These are phyloP conservation scores for Circinella minor DNA, from an alignment of 371 early-diverging fungal species.

Conservation along the genomic window DNA sequence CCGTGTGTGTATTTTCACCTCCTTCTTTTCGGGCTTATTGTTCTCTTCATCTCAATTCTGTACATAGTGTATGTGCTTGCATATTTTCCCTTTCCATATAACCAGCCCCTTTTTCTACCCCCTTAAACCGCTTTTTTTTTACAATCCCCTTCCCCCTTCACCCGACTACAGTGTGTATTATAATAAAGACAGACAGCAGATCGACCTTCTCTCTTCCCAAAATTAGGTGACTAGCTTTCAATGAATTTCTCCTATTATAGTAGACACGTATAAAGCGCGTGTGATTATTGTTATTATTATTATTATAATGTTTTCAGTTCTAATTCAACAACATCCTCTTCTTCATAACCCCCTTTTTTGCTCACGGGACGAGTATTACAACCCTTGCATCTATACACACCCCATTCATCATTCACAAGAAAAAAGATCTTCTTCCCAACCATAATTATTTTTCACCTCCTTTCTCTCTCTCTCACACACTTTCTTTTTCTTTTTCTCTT, in stretches of 20 bases:
- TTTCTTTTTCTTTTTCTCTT: slow-evolving; percentile 6
- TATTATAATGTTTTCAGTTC: neutral
- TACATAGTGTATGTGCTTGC: too few species aligned
- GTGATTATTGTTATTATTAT: neutral
- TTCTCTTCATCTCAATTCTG: neutral
- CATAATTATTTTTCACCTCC: neutral
- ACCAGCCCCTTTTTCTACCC: neutral
- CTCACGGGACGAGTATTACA: slow-evolving; percentile 13
- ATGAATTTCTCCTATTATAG: too few species aligned
- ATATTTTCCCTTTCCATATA: too few species aligned
- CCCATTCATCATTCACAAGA: too few species aligned
- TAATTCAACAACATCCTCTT: neutral
- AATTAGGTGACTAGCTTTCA: neutral
- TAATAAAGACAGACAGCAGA: neutral
- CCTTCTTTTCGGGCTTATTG: slow-evolving; percentile 17
- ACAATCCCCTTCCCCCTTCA: too few species aligned
- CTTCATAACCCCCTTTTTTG: neutral
- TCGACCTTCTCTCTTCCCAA: slow-evolving; percentile 1
- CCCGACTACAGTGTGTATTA: too few species aligned
- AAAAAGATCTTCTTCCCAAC: neutral
- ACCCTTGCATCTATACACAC: slow-evolving; percentile 4
- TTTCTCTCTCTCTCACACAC: slow-evolving; percentile 6
- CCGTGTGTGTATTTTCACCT: slow-evolving; percentile 24
- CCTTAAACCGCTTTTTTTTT: slow-evolving; percentile 3
- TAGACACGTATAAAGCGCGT: too few species aligned